Evolutionary conservation across 2,329 filamentous ascomycete species (phyloP), one percentile per base, ranked within the genome.

Genomic region (Pseudogymnoascus sp.): DNA sequence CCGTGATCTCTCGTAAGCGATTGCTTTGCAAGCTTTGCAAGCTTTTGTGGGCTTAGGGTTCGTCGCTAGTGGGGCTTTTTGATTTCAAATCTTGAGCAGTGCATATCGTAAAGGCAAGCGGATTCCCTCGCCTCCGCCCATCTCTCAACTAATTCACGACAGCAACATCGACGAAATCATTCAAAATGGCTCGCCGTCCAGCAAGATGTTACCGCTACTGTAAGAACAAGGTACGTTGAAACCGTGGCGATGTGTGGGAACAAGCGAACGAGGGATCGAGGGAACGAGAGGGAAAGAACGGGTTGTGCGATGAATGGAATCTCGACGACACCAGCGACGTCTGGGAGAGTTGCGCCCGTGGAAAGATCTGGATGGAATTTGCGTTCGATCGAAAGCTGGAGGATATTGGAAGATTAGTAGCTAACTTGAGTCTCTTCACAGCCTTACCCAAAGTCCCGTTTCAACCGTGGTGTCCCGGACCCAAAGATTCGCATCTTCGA

Each of bases 151-250:
- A 57, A 57, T 34, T 42, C 59, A 40, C 59, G 59, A 61, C 59
- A 39, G 39, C 59, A 42, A 78, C 71, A 61, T 75, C 76, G 59
- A 75, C 77, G 36, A 61, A 85, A 81, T 83, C 84, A 81, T 86
- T 88, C 88, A 93, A 88, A 85, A 99, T 99, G 95, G 95, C 95
- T 78, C 92, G 95, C 83, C 92, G 95, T 90, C 95, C 95, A 78
- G 95, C 95, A 78, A 90, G 95, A 86, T 99, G 95, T 86, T 99
- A 96, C 88, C 89, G 95, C 79, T 99, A 99, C 90, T 99, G 95
- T 93, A 99, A 99, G 91, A 99, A 97, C 89, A 97, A 97, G 92
- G 92, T 96, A 79, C 82, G 89, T 81, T 37, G 23, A 59, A 51
- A 45, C 45, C 31, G 36, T 61, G 8, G 12, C 59, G 36, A 40